Evolutionary conservation across 2,329 filamentous ascomycete species (phyloP), one percentile per base, ranked within the genome.

Genomic region (Pseudogymnoascus sp.): DNA sequence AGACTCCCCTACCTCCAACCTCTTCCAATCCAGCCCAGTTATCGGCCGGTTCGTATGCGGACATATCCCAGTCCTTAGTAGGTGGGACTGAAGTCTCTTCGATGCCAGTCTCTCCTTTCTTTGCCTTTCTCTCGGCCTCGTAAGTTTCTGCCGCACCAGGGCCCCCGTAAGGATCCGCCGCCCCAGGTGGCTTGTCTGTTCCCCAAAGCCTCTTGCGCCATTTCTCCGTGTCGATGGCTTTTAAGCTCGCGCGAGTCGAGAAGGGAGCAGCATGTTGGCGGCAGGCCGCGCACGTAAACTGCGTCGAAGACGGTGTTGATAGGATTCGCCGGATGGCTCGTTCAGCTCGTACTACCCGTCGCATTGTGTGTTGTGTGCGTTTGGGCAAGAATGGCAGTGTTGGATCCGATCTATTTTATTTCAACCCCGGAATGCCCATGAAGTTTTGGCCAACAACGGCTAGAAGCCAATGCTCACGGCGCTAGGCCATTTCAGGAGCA

Each of bases 1-100:
- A 72, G 41, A 73, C 75, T 55, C 78, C 69, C 63, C 78, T 77
- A 5, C 75, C 74, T 38, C 86, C 86, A 35, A 88, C 76, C 59
- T 73, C 74, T 66, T 81, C 76, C 63, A 88, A 71, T 0, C 79
- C 80, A 61, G 82, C 74, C 80, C 81, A 83, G 3, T 74, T 79
- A 35, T 70, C 71, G 25, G 82, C 78, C 16, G 75, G 75, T 60
- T 74, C 69, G 71, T 84, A 84, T 14, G 65, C 61, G 60, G 22
- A 42, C 60, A 49, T 64, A 63, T 65, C 63, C 33, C 33, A 38
- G 4, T 60, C 28, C 35, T 22, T 25, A 5, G 59, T 5, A 61
- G 67, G 22, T 12, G 45, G 5, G 4, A 16, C 33, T 12, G 49
- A 33, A 55, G 28, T 12, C 49, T 33, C 11, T 22, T 63, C 38